Base-by-base conservation (phyloP, 768 basidiomycete genomes). In the Agrocybe praecox region DNA sequence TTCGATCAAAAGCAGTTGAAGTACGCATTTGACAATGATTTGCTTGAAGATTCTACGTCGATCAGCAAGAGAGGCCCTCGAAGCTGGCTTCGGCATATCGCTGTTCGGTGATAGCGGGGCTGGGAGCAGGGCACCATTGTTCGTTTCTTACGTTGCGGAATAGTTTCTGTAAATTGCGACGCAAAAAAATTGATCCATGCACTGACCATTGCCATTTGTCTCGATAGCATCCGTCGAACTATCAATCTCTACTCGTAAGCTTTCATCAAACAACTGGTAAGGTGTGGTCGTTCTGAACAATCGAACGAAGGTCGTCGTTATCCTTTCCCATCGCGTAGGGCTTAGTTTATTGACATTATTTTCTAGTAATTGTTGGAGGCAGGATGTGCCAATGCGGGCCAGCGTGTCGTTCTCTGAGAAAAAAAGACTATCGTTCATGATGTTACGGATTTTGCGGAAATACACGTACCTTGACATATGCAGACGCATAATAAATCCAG, bases 1-100 rank as follows among this genome's bases (percentile, higher is more conserved):
- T 75, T 99, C 97, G 61, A 99, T 98, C 34, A 99, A 82, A 52
- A 98, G 80, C 19, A 99, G 76, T 65, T 99, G 97, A 26, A 99
- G 83, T 19, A 99, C 97, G 71, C 97, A 99, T 89, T 98, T 98
- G 62, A 98, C 95, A 59, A 99, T 98, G 74, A 99, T 98, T 71
- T 98, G 97, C 69, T 94, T 92, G 86, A 99, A 99, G 53, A 92
- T 85, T 43, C 88, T 84, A 45, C 92, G 86, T 52, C 95, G 88
- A 62, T 90, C 90, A 50, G 75, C 78, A 44, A 86, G 72, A 6
- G 87, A 83, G n/a, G 83, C 74, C 58, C 81, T 80, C 10, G 74
- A 66, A 60, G 81, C 82, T 8, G 73, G 61, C 55, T 74, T 79
- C 11, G 75, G 52, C 12, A 45, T 69, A 56, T 89, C 87, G 55